These are phyloP conservation scores for Wallacemonas sp. DNA, from an alignment of 208 protist species.

Conservation along the genomic window DNA sequence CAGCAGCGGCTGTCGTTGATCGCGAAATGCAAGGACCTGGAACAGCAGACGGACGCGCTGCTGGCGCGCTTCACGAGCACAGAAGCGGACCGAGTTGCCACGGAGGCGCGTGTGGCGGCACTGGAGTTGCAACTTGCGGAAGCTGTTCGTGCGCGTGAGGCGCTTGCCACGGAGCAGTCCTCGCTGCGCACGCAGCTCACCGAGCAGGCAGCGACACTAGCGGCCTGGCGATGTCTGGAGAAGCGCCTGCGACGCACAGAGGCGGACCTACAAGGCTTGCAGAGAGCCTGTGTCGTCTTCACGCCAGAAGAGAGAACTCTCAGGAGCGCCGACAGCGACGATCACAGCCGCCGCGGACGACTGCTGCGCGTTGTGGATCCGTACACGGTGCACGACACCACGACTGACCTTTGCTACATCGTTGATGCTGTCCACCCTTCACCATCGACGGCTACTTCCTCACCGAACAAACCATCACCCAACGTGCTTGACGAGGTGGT, in stretches of 20 bases:
- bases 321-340: too few species aligned
- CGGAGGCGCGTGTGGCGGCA: slow-evolving; percentile 17
- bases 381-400: background rate
- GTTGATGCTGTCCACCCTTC: slow-evolving; percentile 11
- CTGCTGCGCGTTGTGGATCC: background rate
- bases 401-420: background rate
- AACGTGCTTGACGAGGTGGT: too few species aligned
- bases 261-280: slow-evolving; percentile 30
- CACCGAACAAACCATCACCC: too few species aligned
- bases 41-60: background rate
- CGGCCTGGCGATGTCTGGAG: slow-evolving; percentile 24
- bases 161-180: background rate
- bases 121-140: slow-evolving; percentile 14
- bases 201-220: slow-evolving; percentile 18
- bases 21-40: slow-evolving; percentile 24
- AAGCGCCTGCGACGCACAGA: slow-evolving; percentile 32
- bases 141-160: background rate
- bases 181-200: slow-evolving; percentile 10
- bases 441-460: too few species aligned
- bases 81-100: background rate
- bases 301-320: slow-evolving; percentile 3
- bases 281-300: slow-evolving; percentile 20
- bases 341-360: too few species aligned
- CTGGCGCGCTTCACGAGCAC: slow-evolving; percentile 14
- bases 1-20: slow-evolving; percentile 37